These are phyloP conservation scores for Voacanga thouarsii DNA, from an alignment of 257 asterid species.

Conservation along the genomic window DNA sequence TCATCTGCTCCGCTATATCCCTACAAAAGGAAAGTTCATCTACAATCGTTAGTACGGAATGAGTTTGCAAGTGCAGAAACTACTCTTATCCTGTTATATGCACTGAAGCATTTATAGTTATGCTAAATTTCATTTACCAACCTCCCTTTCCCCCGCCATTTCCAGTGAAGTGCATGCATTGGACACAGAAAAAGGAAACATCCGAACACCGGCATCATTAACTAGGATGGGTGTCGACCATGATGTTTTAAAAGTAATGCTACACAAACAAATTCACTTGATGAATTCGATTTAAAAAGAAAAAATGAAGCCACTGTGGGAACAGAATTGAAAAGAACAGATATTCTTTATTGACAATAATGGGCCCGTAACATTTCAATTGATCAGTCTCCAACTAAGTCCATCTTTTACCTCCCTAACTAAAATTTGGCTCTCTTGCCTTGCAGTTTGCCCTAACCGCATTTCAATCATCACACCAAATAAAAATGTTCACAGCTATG, in stretches of 20 bases:
- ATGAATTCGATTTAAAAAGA: not conserved
- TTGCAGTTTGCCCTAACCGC: not conserved
- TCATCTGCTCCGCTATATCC: slow-evolving; percentile 96
- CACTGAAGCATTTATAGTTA: not conserved
- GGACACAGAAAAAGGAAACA: not conserved
- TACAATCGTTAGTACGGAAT: not conserved
- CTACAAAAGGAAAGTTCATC: slow-evolving; percentile 29
- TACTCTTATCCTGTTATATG: not conserved
- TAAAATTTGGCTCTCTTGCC: not conserved
- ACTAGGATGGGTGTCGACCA: not conserved
- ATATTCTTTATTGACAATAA: not conserved
- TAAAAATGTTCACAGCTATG: not conserved
- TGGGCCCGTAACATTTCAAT: not conserved
- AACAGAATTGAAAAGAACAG: not conserved
- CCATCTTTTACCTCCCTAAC: not conserved
- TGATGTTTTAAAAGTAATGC: not conserved
- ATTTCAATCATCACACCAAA: not conserved
- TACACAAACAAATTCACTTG: not conserved
- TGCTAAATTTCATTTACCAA: not conserved
- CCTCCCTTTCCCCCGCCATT: not conserved
- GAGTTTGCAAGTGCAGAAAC: not conserved
- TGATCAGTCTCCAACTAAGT: not conserved
- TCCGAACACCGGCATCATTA: not conserved
- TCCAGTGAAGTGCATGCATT: not conserved
- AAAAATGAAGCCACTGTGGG: not conserved